Percentiles rank a stretch among this genome's conserved stretches.
These are phyloP conservation scores for Emmonsiellopsis sp. DNA, from an alignment of 2,329 filamentous ascomycete species.

Conservation along the genomic window DNA sequence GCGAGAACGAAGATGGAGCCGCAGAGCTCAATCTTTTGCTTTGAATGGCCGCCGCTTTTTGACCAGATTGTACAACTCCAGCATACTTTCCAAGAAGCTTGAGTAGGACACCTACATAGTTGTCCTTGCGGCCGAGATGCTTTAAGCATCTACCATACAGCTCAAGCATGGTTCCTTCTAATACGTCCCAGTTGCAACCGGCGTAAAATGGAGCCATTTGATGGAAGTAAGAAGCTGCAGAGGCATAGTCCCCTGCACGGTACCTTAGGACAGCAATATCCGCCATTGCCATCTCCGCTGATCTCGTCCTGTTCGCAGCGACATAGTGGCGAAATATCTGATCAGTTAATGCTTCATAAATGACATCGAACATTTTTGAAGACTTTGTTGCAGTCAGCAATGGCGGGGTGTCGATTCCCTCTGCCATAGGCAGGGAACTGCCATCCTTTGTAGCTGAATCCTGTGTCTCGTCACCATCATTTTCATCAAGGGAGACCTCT, in stretches of 20 bases:
- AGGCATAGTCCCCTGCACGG: conserved; percentile 60
- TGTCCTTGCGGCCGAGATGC: conserved; percentile 63
- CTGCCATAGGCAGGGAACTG: conserved; percentile 6
- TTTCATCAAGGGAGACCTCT: conserved; percentile 26
- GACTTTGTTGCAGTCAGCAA: conserved; percentile 54
- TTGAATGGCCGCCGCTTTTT: conserved; percentile 16
- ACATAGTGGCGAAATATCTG: conserved; percentile 74
- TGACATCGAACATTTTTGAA: conserved; percentile 53
- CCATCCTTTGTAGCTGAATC: conserved; percentile 4
- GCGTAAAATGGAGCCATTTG: conserved; percentile 71
- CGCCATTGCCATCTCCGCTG: conserved; percentile 66
- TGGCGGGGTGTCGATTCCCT: conserved; percentile 47
- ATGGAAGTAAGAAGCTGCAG: conserved; percentile 69
- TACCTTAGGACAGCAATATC: conserved; percentile 83
- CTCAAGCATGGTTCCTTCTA: conserved; percentile 75
- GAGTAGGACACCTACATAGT: conserved; percentile 67
- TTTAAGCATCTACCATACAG: conserved; percentile 79
- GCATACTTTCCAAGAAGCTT: conserved; percentile 46
- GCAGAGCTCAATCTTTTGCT: conserved; percentile 8
- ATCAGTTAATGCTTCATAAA: conserved; percentile 72
- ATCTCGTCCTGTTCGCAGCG: conserved; percentile 67
- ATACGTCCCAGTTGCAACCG: conserved; percentile 63
- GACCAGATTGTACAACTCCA: conserved; percentile 21
- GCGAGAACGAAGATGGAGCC: conserved; percentile 21
- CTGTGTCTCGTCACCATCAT: conserved; percentile 17